These are phyloP conservation scores for Neofusicoccum umdonicola DNA, from an alignment of 2,329 filamentous ascomycete species.

Conservation along the genomic window DNA sequence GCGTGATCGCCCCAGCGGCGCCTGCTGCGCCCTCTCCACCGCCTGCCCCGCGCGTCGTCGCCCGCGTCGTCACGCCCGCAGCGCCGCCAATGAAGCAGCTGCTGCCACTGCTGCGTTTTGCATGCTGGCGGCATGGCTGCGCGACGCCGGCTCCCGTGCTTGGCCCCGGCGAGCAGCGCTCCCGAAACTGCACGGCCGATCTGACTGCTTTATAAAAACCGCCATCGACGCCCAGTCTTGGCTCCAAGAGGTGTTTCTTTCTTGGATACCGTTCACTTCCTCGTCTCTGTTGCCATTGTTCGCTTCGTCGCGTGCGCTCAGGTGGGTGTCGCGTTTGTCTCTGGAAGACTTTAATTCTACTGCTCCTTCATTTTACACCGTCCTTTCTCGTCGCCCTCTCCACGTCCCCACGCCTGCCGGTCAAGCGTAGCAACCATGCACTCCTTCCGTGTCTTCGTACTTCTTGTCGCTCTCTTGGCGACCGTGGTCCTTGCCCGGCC, in stretches of 20 bases:
- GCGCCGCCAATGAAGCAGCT: conserved; percentile 8
- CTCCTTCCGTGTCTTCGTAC: conserved; percentile 33
- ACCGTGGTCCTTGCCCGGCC: conserved; percentile 50
- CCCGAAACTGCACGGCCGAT: not conserved
- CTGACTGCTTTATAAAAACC: not conserved
- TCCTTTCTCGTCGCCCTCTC: not conserved
- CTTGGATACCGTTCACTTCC: not conserved
- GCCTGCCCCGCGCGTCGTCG: not conserved
- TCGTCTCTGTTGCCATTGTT: not conserved
- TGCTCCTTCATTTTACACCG: not conserved
- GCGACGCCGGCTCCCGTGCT: not conserved
- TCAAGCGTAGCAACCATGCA: conserved; percentile 29
- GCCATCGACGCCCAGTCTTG: conserved; percentile 2
- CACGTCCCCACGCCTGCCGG: conserved; percentile 11
- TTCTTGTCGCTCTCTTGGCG: conserved; percentile 50
- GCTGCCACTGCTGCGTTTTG: not conserved
- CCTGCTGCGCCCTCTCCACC: not conserved
- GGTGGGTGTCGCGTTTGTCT: conserved; percentile 4
- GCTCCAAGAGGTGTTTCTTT: conserved; percentile 16
- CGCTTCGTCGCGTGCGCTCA: conserved; percentile 4
- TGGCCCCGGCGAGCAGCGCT: not conserved
- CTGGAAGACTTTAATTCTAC: conserved; percentile 5
- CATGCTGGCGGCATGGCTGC: not conserved
- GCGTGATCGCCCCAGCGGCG: not conserved
- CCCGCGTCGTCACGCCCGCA: not conserved